Evolutionary conservation across 2,329 filamentous ascomycete species (phyloP), one percentile per base, ranked within the genome.

Genomic region (Verticillium longisporum): DNA sequence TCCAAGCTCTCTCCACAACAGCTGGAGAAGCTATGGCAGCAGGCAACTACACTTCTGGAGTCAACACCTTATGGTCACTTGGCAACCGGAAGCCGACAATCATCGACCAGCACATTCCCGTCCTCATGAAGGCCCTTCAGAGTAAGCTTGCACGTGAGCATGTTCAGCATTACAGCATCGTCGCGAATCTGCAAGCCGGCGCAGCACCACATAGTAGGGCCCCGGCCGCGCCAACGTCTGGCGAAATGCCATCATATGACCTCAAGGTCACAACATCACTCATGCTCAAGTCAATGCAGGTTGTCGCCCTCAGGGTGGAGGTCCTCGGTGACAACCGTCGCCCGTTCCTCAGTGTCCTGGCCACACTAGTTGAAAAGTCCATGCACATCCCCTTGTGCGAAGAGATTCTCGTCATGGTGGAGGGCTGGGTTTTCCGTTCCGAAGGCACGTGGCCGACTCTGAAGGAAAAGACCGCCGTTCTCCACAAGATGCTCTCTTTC

Each of bases 401-500:
- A 69, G 97, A 97, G 77, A 93, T 99, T 60, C 79, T 99, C 33
- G 87, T 89, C 58, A 94, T 99, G 85, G 94, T 97, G 4, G 94
- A 98, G 72, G 85, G 83, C 36, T 99, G 96, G 96, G 91, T 99
- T 6, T 99, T 99, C 79, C 86, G 92, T 66, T 95, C 92, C 0
- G 93, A 92, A 62, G 95, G 97, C 65, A 95, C 92, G 1, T 97
- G 95, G 83, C 95, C 95, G 0, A 99, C 95, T 0, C 82, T 99
- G 1, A 99, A 99, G 74, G 96, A 99, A 76, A 99, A 99, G 79
- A 98, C 94, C 0, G 96, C 96, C 1, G 95, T 99, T 1, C 78
- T 99, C n/a, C 93, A 96, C 69, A 99, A 99, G 77, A 99, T 99
- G 95, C 79, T 98, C 15, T 88, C 93, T 0, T 99, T 99, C 67